These are phyloP conservation scores for Epichloe elymi DNA, from an alignment of 2,329 filamentous ascomycete species.

Conservation along the genomic window DNA sequence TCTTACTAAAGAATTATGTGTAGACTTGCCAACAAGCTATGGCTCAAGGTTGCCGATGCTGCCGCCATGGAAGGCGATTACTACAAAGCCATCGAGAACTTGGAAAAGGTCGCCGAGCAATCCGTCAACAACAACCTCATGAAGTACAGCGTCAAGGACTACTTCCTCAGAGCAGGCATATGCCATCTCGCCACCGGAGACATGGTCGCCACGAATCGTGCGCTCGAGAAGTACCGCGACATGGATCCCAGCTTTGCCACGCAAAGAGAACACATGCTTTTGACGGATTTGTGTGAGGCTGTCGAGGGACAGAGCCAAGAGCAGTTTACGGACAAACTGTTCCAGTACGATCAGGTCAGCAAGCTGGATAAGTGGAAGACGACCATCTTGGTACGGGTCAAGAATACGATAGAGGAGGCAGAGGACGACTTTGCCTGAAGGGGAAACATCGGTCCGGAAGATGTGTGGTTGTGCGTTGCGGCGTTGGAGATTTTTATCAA, in stretches of 20 bases:
- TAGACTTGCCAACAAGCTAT: slow-evolving; percentile 84
- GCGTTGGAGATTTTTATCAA: neutral
- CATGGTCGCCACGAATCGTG: slow-evolving; percentile 63
- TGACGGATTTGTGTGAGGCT: slow-evolving; percentile 62
- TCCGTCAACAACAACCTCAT: slow-evolving; percentile 83
- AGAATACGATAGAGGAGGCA: slow-evolving; percentile 60
- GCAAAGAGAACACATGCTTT: slow-evolving; percentile 69
- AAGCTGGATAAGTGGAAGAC: slow-evolving; percentile 98
- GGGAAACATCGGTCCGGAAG: too few relatives aligned
- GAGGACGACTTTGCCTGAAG: slow-evolving; percentile 29
- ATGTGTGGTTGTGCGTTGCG: neutral
- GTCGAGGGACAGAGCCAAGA: slow-evolving; percentile 71
- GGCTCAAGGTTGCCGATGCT: slow-evolving; percentile 82
- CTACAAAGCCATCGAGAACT: slow-evolving; percentile 67
- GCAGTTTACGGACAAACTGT: slow-evolving; percentile 72
- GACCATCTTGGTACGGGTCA: slow-evolving; percentile 66
- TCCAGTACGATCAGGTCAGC: slow-evolving; percentile 81
- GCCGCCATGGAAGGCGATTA: slow-evolving; percentile 74
- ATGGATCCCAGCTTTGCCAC: slow-evolving; percentile 64
- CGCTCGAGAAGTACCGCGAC: slow-evolving; percentile 70
- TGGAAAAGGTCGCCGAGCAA: slow-evolving; percentile 67
- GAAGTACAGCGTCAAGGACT: slow-evolving; percentile 91
- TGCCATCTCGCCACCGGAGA: slow-evolving; percentile 69
- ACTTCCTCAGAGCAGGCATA: slow-evolving; percentile 86
- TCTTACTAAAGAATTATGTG: neutral